Evolutionary conservation across 106 monocot genomes (phyloP).

Genomic region (Allium cepa): DNA sequence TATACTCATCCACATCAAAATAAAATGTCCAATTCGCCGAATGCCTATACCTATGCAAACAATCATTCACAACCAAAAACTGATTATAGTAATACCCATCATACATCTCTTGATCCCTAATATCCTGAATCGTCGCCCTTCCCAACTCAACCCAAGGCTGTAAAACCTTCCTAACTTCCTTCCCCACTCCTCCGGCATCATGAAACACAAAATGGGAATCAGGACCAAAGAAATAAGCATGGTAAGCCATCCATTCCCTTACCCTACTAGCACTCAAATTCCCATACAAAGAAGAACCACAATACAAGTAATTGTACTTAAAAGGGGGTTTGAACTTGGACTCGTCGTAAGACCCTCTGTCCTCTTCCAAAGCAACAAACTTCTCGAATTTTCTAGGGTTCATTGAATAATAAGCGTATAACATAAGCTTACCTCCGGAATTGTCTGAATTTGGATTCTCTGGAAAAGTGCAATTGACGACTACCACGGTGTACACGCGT

Average conservation of each 20-base stretch:
- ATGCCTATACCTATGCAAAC: conserved; percentile 73
- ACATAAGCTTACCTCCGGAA: conserved; percentile 60
- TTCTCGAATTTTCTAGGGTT: conserved; percentile 36
- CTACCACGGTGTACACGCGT: conserved; percentile 85
- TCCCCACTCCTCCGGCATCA: conserved; percentile 74
- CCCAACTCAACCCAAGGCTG: conserved; percentile 73
- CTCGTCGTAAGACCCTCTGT: conserved; percentile 52
- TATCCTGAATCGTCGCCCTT: conserved; percentile 78
- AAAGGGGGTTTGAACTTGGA: conserved; percentile 51
- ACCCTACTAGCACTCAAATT: conserved; percentile 50
- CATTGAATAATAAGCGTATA: conserved; percentile 71
- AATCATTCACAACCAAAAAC: conserved; percentile 91
- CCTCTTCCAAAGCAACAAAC: conserved; percentile 63
- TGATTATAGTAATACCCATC: conserved; percentile 96
- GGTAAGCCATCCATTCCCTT: conserved; percentile 96
- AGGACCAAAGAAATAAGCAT: conserved; percentile 74
- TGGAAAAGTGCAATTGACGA: conserved; percentile 93
- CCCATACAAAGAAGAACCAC: conserved; percentile 86
- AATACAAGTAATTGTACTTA: conserved; percentile 84
- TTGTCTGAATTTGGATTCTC: conserved; percentile 62
- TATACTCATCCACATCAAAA: conserved; percentile 96
- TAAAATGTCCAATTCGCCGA: conserved; percentile 93
- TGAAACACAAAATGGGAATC: conserved; percentile 90
- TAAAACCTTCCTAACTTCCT: conserved; percentile 52
- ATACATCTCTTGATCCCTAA: conserved; percentile 57